A percentile compares a stretch with the other conserved stretches of the same genome.
These are phyloP conservation scores for Marchantia paleacea DNA, from an alignment of 225 moss, liverwort and hornwort genomes.

Conservation along the genomic window DNA sequence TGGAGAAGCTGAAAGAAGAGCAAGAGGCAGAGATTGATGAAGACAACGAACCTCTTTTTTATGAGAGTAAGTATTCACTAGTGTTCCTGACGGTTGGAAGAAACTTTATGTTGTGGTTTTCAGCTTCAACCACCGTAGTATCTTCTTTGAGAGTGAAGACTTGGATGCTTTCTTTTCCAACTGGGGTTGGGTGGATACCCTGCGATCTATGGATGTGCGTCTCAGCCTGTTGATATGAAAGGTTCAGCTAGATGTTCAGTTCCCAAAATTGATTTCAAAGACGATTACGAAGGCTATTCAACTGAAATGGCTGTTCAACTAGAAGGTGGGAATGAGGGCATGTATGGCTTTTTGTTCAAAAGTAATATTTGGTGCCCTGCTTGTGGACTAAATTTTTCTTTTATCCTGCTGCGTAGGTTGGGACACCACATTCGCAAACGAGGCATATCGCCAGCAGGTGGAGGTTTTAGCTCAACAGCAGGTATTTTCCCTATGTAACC, in stretches of 20 bases:
- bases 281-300: too few relatives aligned
- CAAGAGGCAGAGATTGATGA: constrained; percentile 99
- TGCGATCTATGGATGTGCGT: too few relatives aligned
- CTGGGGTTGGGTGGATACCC: too few relatives aligned
- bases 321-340: neutral
- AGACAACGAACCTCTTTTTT: constrained; percentile 89
- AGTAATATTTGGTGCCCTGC: too few relatives aligned
- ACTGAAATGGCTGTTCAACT: too few relatives aligned
- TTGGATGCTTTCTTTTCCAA: too few relatives aligned
- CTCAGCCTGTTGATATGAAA: too few relatives aligned
- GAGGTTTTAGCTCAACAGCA: constrained; percentile 94
- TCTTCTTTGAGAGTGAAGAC: too few relatives aligned
- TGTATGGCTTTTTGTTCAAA: neutral
- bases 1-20: constrained; percentile 98
- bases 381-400: neutral
- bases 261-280: too few relatives aligned
- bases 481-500: constrained; percentile 39
- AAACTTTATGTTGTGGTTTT: neutral
- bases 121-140: neutral
- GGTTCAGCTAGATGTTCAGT: too few relatives aligned
- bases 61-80: constrained; percentile 63
- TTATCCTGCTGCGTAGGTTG: constrained; percentile 54
- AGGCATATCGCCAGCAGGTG: constrained; percentile 98
- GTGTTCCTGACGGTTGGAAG: neutral
- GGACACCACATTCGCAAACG: constrained; percentile 93